A percentile compares a stretch with the other conserved stretches of the same genome.
Evolutionary conservation across 306 rosid genomes (phyloP).

Genomic region (Vigna unguiculata): DNA sequence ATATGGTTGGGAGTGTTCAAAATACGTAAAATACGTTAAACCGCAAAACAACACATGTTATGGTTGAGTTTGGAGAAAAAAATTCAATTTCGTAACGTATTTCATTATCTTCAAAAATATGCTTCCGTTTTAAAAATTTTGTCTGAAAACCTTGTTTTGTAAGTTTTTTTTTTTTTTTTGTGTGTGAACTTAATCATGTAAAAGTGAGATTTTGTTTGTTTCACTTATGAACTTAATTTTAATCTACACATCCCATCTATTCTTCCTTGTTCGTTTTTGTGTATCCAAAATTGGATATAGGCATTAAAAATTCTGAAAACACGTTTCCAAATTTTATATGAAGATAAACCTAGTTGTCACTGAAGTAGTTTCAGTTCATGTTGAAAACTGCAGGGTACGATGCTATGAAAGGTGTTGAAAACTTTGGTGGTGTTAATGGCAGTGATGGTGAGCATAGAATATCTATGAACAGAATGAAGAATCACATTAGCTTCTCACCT

Average conservation of each 20-base stretch:
- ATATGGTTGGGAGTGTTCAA: background rate
- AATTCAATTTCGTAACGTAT: too few relatives aligned
- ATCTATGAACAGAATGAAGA: conserved; percentile 61
- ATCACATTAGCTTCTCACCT: conserved; percentile 64
- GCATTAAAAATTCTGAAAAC: background rate
- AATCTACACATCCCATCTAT: background rate
- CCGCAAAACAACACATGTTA: background rate
- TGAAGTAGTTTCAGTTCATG: background rate
- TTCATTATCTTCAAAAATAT: too few relatives aligned
- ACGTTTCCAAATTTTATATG: background rate
- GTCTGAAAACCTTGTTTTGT: background rate
- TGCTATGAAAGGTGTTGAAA: conserved; percentile 53
- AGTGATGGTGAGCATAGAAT: conserved; percentile 55
- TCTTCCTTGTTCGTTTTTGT: background rate
- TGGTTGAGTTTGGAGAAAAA: background rate
- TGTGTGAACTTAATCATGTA: too few relatives aligned
- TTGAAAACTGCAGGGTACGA: conserved; percentile 59
- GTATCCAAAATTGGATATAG: background rate
- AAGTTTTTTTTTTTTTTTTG: too few relatives aligned
- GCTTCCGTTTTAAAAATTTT: background rate
- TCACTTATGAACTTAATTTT: too few relatives aligned
- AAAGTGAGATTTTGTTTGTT: too few relatives aligned
- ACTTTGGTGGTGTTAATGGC: conserved; percentile 51
- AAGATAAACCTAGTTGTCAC: background rate
- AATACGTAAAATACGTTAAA: too few relatives aligned